phyloP scores from a whole-genome alignment of 1,284 basidiomycete genomes.

The Ganoderma boninense region DNA sequence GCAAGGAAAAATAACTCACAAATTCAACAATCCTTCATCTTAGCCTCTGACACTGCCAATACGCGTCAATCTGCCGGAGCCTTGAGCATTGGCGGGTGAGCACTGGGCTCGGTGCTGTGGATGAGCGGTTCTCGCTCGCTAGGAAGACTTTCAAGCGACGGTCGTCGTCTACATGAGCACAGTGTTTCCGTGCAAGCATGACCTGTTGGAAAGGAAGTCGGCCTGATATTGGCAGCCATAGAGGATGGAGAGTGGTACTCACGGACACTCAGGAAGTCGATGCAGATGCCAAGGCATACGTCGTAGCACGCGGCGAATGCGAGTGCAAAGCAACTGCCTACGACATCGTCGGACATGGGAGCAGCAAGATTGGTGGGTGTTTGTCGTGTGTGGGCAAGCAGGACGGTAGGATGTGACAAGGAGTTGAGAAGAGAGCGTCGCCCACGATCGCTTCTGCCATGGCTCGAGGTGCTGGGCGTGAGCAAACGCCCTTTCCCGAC shows the following conservation, averaged over 20 bases:
- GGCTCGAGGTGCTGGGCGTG: not conserved
- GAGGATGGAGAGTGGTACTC: constrained; percentile 12
- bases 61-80: not conserved
- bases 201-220: not conserved
- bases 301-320: constrained; percentile 28
- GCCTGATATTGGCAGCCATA: not conserved
- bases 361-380: not conserved
- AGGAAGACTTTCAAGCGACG: not conserved
- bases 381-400: not conserved
- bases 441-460: constrained; percentile 1
- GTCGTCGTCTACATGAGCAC: constrained; percentile 13
- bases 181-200: constrained; percentile 22
- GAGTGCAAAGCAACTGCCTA: constrained; percentile 28
- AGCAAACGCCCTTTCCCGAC: not conserved
- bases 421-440: not conserved
- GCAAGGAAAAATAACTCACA: not conserved
- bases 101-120: constrained; percentile 6
- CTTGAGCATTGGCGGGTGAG: constrained; percentile 15
- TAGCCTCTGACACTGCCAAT: not conserved
- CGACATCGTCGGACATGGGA: constrained; percentile 34
- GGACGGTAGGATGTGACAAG: not conserved
- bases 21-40: not conserved
- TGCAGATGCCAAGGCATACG: constrained; percentile 31
- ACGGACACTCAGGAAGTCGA: constrained; percentile 36
- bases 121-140: constrained; percentile 16